Evolutionary conservation across 768 basidiomycete genomes (phyloP), one percentile per base, ranked within the genome.

Genomic region (Xerocomellus chrysenteron): DNA sequence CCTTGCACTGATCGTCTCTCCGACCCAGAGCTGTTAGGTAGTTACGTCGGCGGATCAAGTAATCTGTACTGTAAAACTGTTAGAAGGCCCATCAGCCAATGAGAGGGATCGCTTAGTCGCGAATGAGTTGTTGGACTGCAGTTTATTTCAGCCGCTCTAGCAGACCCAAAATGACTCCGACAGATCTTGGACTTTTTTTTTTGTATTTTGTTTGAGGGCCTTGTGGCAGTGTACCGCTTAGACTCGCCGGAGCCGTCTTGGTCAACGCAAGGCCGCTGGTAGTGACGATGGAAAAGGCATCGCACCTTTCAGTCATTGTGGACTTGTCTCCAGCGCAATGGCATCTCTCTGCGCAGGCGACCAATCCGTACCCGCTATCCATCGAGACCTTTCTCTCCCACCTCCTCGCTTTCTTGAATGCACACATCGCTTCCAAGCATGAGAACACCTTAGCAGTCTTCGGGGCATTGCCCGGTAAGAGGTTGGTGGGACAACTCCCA

Each of bases 401-500:
- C 65, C 76, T 97, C 28, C 82, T 98, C 55, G 87, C 90, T 32
- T 96, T 98, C 66, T 77, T 96, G 66, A 98, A 99, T 67, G 84
- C 94, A 4, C 94, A 98, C 74, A 82, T 98, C 57, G 94, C 94
- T 2, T 82, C 85, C 59, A 85, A 88, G 61, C 88, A 94, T 74
- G 94, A 96, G 70, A 99, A 99, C 68, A 83, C 90, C 5, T 79
- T 99, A 39, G 91, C 94, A 7, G 90, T 98, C 53, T 96, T 93
- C 68, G 96, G 85, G 9, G 96, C 95, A 5, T 78, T 94, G 46
- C 90, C 91, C 1, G 85, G 84, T 21, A 87, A 86, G 72, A 94
- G 91, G 92, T 91, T 5, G 30, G 76, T 65, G n/a, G 46, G 39
- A 46, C 48, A n/a, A 21, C 13, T 16, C 35, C 8, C 14, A 17